Base-by-base conservation (phyloP, 257 asterid species). In the Scutellaria barbata region DNA sequence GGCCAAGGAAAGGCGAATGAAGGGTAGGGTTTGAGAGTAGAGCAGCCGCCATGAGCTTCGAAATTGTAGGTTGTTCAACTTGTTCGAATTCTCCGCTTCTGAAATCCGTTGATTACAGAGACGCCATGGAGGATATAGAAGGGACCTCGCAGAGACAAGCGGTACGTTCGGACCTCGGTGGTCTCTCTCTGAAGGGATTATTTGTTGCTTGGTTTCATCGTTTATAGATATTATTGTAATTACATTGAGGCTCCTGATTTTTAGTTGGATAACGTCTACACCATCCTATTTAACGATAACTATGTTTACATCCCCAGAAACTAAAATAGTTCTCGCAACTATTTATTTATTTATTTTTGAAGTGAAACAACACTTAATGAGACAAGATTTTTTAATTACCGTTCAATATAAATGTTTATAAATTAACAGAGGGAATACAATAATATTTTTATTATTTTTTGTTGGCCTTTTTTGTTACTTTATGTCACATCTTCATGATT, bases 1-100 rank as follows among this genome's bases (percentile, higher is more conserved):
- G 82, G 64, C 89, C 90, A 48, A 76, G 74, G 74, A 92, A 88
- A 72, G 88, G 71, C 69, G 89, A 80, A 48, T 86, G 79, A 51
- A 84, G 74, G 51, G 76, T 18, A 73, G 90, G 90, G 72, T 69
- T 81, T 17, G 84, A 84, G 78, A 88, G 85, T 69, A 88, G 78
- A 74, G 84, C 56, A 62, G 92, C 68, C 68, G 95, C 90, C 98
- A 86, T 88, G 33, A 79, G 57, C n/a, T 60, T 7, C 42, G 6
- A 22, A 43, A 35, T 45, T 67, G 58, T 58, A 50, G 11, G 14
- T 46, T 16, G 48, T 4, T 63, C 25, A 42, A 25, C 17, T 8
- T 61, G 30, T 40, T 42, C 17, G 22, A 63, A 56, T 48, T 37
- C 13, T 4, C 42, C 17, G 18, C 14, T 7, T 18, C n/a, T 46